Evolutionary conservation across 2,329 filamentous ascomycete species (phyloP).

Genomic region (Clonostachys rhizophaga): DNA sequence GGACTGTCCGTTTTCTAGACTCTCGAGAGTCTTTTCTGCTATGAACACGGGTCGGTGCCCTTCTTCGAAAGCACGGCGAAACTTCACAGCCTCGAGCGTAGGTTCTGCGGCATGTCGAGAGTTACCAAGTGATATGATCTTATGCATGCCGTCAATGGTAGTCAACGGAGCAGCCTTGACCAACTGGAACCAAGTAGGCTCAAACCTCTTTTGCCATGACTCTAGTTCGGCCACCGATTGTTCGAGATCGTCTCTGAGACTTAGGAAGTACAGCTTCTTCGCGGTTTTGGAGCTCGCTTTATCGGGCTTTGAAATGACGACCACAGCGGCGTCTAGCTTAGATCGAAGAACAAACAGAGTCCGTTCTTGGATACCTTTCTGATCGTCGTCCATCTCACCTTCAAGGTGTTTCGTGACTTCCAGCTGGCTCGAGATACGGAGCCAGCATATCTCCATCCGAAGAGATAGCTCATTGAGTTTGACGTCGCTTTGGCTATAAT

Average conservation of each 20-base stretch:
- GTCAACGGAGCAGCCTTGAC: slow-evolving; percentile 3
- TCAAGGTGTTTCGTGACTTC: slow-evolving; percentile 7
- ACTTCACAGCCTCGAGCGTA: slow-evolving; percentile 14
- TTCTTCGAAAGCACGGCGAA: background rate
- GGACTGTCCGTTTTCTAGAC: background rate
- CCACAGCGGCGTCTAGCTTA: slow-evolving; percentile 9
- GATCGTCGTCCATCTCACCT: slow-evolving; percentile 7
- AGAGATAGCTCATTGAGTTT: slow-evolving; percentile 7
- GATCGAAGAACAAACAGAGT: slow-evolving; percentile 6
- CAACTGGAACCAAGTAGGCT: slow-evolving; percentile 8
- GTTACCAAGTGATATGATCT: background rate
- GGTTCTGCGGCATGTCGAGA: too few species aligned
- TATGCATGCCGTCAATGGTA: background rate
- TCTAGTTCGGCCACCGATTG: slow-evolving; percentile 5
- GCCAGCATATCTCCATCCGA: slow-evolving; percentile 10
- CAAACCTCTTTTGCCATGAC: slow-evolving; percentile 5
- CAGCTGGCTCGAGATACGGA: slow-evolving; percentile 9
- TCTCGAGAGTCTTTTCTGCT: background rate
- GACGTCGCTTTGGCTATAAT: slow-evolving; percentile 3
- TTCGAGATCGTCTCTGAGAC: slow-evolving; percentile 3
- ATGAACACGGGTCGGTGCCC: background rate
- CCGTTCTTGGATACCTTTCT: slow-evolving; percentile 9
- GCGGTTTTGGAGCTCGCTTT: slow-evolving; percentile 1
- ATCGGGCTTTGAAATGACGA: slow-evolving; percentile 1
- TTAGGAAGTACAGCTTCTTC: slow-evolving; percentile 1